A percentile compares a stretch with the other conserved stretches of the same genome.
Conservation (phyloP, 1,284 basidiomycete species). For the Dichomitus squalens region DNA sequence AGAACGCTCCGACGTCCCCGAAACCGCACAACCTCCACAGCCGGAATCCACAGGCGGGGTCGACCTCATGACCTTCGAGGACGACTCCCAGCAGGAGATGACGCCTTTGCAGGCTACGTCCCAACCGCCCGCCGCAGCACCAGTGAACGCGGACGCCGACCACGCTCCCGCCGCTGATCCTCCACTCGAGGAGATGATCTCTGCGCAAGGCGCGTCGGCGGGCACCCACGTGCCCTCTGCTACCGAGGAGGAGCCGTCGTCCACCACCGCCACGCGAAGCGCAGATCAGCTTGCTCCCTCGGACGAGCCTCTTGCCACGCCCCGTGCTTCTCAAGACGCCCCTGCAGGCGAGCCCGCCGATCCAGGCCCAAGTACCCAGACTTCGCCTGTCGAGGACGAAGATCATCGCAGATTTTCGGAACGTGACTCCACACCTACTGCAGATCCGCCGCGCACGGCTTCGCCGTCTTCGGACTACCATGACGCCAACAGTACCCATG, state of each 20-base stretch:
- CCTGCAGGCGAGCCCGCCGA: not conserved
- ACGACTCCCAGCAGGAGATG: not conserved
- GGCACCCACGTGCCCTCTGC: not conserved
- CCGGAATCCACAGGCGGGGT: not conserved
- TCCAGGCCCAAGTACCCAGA: not conserved
- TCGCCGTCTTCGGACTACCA: not conserved
- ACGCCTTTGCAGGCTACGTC: not conserved
- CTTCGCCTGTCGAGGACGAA: not conserved
- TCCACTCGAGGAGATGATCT: not conserved
- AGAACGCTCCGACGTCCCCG: not conserved
- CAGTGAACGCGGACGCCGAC: not conserved
- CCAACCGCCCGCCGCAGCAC: not conserved
- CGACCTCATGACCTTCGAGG: slow-evolving; percentile 1
- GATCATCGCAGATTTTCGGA: not conserved
- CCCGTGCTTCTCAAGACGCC: not conserved
- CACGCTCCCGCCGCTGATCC: not conserved
- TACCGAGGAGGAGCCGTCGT: not conserved
- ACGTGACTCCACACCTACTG: not conserved
- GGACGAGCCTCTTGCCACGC: not conserved
- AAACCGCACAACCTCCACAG: not conserved
- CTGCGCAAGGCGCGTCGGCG: not conserved
- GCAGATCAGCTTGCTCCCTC: not conserved
- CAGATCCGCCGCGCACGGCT: not conserved
- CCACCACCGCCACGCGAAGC: not conserved
- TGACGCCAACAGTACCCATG: not conserved